These are phyloP conservation scores for Ophiocordyceps camponoti-saundersi DNA, from an alignment of 2,329 filamentous ascomycete genomes.

Conservation along the genomic window DNA sequence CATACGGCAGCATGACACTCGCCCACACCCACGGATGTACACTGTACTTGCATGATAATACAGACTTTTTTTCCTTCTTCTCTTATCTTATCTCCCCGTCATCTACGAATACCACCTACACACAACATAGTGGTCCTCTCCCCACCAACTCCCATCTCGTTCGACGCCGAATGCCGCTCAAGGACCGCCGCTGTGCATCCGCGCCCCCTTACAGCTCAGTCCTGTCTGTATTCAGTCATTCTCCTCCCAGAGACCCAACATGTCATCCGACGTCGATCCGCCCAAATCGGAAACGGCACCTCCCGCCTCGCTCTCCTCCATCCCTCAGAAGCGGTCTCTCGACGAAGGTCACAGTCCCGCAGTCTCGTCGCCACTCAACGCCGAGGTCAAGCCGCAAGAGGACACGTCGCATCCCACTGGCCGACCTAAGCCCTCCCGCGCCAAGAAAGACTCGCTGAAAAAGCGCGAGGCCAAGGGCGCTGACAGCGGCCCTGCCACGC, in stretches of 20 bases:
- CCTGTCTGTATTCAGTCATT: background rate
- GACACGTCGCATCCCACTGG: conserved; percentile 21
- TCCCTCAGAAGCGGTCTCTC: conserved; percentile 48
- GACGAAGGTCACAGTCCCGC: conserved; percentile 56
- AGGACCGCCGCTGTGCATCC: background rate
- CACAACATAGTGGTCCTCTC: background rate
- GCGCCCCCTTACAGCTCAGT: background rate
- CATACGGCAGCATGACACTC: background rate
- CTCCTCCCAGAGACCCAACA: conserved; percentile 3
- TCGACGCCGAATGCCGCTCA: background rate
- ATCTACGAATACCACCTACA: background rate
- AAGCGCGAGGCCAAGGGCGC: conserved; percentile 47
- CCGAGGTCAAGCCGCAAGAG: conserved; percentile 33
- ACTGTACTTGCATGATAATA: background rate
- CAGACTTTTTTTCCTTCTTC: background rate
- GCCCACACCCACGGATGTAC: background rate
- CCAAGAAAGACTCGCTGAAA: conserved; percentile 51
- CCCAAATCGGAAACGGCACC: conserved; percentile 25
- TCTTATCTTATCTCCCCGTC: background rate
- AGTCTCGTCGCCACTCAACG: conserved; percentile 60
- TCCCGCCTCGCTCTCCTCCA: conserved; percentile 22
- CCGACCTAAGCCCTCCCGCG: conserved; percentile 23
- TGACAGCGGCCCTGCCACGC: conserved; percentile 36
- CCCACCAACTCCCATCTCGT: background rate
- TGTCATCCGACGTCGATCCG: conserved; percentile 19